Evolutionary conservation across 2,329 filamentous ascomycete species (phyloP).

Genomic region (Hypomyces rosellus): DNA sequence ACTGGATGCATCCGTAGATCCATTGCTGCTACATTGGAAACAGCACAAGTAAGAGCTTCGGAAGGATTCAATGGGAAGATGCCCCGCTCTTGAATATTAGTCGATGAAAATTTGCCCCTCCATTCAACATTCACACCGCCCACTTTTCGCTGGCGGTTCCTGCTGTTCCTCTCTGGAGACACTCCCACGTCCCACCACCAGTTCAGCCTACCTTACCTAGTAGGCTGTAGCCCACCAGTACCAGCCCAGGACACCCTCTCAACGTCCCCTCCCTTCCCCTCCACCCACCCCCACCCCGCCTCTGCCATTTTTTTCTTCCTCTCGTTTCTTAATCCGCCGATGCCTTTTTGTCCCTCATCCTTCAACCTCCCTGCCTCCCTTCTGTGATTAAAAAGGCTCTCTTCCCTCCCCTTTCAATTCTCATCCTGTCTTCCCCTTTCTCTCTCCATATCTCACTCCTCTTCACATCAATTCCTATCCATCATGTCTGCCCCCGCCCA

Average conservation of each 20-base stretch:
- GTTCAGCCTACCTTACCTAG: background rate
- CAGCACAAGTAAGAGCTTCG: background rate
- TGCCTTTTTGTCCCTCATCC: no score
- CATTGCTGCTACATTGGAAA: no score
- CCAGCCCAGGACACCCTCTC: background rate
- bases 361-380: no score
- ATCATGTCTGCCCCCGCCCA: conserved; percentile 72
- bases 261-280: conserved; percentile 16
- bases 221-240: background rate
- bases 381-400: no score
- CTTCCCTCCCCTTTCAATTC: conserved; percentile 3
- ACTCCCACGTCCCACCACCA: background rate
- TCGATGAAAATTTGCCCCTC: conserved; percentile 23
- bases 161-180: background rate
- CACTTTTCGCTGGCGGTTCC: conserved; percentile 13
- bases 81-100: conserved; percentile 7
- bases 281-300: conserved; percentile 9
- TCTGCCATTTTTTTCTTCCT: conserved; percentile 9
- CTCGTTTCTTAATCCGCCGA: conserved; percentile 15
- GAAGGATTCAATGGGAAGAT: background rate
- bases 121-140: conserved; percentile 25
- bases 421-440: conserved; percentile 5
- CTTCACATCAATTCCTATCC: conserved; percentile 13
- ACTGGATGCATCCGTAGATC: background rate
- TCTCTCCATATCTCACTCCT: conserved; percentile 16